phyloP scores from a whole-genome alignment of 2,329 filamentous ascomycete species.

The Xylariaceae sp. region DNA sequence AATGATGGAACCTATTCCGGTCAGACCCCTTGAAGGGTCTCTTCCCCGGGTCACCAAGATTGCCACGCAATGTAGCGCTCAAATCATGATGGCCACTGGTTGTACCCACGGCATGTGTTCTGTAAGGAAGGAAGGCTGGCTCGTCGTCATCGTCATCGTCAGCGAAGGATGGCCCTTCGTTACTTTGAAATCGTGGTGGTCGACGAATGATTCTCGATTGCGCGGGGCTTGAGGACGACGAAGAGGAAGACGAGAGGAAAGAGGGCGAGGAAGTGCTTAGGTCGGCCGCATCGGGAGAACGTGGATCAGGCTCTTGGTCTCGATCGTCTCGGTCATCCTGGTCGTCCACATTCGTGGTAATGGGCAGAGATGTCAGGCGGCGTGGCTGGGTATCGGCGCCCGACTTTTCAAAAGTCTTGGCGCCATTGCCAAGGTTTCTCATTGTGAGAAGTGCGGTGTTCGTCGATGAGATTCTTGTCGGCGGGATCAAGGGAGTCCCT shows the following conservation, averaged over 20 bases:
- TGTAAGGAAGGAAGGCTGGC: conserved; percentile 50
- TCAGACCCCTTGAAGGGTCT: conserved; percentile 29
- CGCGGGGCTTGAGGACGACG: conserved; percentile 43
- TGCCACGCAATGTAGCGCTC: conserved; percentile 47
- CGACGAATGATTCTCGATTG: conserved; percentile 57
- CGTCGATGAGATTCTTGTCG: conserved; percentile 44
- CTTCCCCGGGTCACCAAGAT: conserved; percentile 35
- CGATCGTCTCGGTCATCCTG: conserved; percentile 29
- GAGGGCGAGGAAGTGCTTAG: conserved; percentile 32
- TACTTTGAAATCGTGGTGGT: conserved; percentile 46
- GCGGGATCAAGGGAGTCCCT: conserved; percentile 39
- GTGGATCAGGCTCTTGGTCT: conserved; percentile 33
- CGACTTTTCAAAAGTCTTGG: conserved; percentile 29
- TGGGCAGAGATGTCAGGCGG: conserved; percentile 42
- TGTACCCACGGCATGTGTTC: conserved; percentile 26
- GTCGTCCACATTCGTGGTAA: conserved; percentile 31
- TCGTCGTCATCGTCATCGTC: conserved; percentile 52
- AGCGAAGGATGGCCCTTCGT: conserved; percentile 34
- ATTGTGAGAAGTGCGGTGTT: conserved; percentile 37
- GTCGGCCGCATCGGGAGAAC: conserved; percentile 40
- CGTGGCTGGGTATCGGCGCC: conserved; percentile 33
- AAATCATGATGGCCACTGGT: conserved; percentile 38
- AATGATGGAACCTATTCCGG: conserved; percentile 37
- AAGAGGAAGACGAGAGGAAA: conserved; percentile 28
- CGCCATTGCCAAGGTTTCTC: conserved; percentile 34